Base-by-base conservation (phyloP, 345 rosid genomes). In the Aurinia saxatilis region DNA sequence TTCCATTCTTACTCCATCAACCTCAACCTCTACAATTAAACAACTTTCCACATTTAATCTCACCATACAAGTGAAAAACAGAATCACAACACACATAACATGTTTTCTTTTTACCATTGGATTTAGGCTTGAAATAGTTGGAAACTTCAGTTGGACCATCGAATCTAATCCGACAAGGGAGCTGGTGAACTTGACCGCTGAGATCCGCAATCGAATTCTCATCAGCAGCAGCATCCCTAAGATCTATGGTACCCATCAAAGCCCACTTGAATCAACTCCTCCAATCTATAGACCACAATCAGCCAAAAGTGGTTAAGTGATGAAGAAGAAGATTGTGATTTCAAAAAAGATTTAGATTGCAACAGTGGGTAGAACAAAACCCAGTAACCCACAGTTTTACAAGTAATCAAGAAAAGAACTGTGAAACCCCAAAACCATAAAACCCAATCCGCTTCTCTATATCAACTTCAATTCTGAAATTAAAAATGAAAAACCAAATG, bases 141-240 rank as follows among this genome's bases (percentile, higher is more conserved):
- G 96, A 82, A 55, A 90, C 88, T 45, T 78, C 48, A 66, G 79
- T 49, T 52, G 93, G 90, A 31, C 95, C 97, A 61, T 81, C 69
- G 73, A 75, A 73, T 70, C 78, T 84, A 84, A 90, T 71, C 79
- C 87, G 79, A 71, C 97, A 92, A 66, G 97, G 97, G n/a, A 89
- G 84, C 13, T 75, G 82, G 67, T 87, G 97, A 34, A 90, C 83
- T 21, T 75, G 63, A 41, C 82, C 67, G 10, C 75, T 84, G 31
- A 92, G 70, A 60, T 81, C 76, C 12, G 39, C 62, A 14, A 62
- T 50, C 3, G 71, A 63, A 19, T 58, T 58, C 29, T 50, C 50
- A 31, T 47, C 33, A 18, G 65, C 48, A 58, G 65, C 55, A 35
- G 27, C 54, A n/a, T n/a, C n/a, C 11, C 44, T 72, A 12, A 81